Base-by-base conservation (phyloP, 805 yeast species). In the Candida railenensis region DNA sequence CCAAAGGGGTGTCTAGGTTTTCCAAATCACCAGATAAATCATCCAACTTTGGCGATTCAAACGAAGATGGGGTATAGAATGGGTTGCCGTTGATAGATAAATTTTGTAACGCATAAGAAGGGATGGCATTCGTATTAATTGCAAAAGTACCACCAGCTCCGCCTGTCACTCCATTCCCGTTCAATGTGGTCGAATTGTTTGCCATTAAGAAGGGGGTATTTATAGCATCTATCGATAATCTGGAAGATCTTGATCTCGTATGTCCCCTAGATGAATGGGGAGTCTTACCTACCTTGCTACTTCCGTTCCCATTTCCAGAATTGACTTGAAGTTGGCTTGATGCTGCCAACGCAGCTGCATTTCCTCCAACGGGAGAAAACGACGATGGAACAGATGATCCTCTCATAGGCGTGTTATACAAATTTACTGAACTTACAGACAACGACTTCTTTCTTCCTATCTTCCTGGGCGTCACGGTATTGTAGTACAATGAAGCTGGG, bases 171-270 rank as follows among this genome's bases (percentile, higher is more conserved):
- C 32, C 5, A 4, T 7, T n/a, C 7, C 9, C 9, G 18, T 37
- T 21, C 7, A 22, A 8, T 8, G 55, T 46, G 21, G 41, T 28
- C 8, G 40, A 18, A 18, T 51, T 43, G 28, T 44, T 45, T 9
- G 50, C 36, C 36, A 48, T 36, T 15, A 53, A 46, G 40, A 50
- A 34, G 19, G 62, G 53, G 14, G 49, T 45, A 33, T 57, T 53
- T 12, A 55, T 49, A n/a, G 60, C 65, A 52, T 73, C 77, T 16
- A 70, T 36, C 11, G 74, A 67, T 22, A 70, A 53, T 34, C 74
- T 53, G 2, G 78, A 73, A 5, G 42, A 39, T 40, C 73, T 56
- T 2, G 77, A 67, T 43, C 78, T 53, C 28, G 65, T 54, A 53
- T 74, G 79, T 33, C 66, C 63, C 54, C 61, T 55, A 48, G 54